phyloP scores from a whole-genome alignment of 2,329 filamentous ascomycete genomes.

The Monosporascus sp. region DNA sequence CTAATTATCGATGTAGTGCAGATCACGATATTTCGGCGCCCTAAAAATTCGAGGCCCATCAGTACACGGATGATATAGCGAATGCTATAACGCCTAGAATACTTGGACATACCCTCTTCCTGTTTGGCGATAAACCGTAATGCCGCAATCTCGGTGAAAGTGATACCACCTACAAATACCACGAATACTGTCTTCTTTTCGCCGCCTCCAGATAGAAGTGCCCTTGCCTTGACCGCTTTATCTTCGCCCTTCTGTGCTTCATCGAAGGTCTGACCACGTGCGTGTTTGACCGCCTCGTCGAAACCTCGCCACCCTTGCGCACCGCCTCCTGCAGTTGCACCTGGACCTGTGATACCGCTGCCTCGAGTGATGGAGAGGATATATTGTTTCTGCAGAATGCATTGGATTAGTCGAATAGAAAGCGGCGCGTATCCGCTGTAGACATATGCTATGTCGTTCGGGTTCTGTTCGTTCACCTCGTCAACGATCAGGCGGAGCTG shows the following conservation, averaged over 20 bases:
- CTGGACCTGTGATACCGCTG: constrained; percentile 43
- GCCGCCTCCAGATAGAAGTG: constrained; percentile 70
- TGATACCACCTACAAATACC: constrained; percentile 97
- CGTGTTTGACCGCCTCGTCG: constrained; percentile 85
- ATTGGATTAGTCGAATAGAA: constrained; percentile 86
- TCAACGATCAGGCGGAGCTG: constrained; percentile 86
- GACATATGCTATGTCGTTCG: constrained; percentile 94
- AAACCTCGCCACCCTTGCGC: constrained; percentile 89
- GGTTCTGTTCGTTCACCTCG: constrained; percentile 91
- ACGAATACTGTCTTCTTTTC: constrained; percentile 84
- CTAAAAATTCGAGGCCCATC: constrained; percentile 32
- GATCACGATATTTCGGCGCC: constrained; percentile 78
- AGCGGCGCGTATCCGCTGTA: constrained; percentile 96
- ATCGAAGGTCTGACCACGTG: constrained; percentile 84
- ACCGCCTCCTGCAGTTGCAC: constrained; percentile 47
- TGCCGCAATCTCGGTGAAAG: constrained; percentile 92
- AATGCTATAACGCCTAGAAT: constrained; percentile 1
- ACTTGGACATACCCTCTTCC: constrained; percentile 57
- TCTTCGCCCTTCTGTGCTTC: constrained; percentile 89
- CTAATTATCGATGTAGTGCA: constrained; percentile 89
- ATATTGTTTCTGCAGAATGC: constrained; percentile 85
- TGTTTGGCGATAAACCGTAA: constrained; percentile 83
- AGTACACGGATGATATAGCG: constrained; percentile 2
- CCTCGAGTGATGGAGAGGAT: constrained; percentile 67
- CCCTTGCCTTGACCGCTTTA: constrained; percentile 81